phyloP scores from a whole-genome alignment of 345 rosid species.

The Balakata baccata region DNA sequence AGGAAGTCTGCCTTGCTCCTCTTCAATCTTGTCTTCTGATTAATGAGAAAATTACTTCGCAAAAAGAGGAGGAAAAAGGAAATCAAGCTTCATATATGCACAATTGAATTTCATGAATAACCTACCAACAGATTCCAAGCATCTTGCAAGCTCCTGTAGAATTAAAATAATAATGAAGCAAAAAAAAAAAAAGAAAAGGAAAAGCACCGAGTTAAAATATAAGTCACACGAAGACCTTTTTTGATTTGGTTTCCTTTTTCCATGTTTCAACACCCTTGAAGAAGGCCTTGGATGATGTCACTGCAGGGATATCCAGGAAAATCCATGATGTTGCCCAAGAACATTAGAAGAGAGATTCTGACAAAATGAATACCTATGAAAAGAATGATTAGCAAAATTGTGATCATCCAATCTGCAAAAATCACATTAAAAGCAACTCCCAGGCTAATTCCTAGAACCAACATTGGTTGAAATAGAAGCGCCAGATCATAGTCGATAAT shows the following conservation, averaged over 20 bases:
- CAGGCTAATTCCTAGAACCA: slow-evolving; percentile 75
- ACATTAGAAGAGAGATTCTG: neutral
- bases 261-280: slow-evolving; percentile 46
- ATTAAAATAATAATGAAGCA: neutral
- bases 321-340: slow-evolving; percentile 7
- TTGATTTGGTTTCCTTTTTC: slow-evolving; percentile 46
- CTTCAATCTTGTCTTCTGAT: slow-evolving; percentile 27
- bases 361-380: slow-evolving; percentile 47
- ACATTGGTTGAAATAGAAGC: slow-evolving; percentile 78
- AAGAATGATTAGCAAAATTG: slow-evolving; percentile 74
- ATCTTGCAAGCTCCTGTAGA: slow-evolving; percentile 38
- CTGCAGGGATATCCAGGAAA: slow-evolving; percentile 15
- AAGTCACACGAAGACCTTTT: slow-evolving; percentile 23
- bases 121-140: slow-evolving; percentile 32
- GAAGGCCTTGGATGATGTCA: slow-evolving; percentile 46
- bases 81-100: neutral
- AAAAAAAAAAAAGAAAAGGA: neutral
- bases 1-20: slow-evolving; percentile 31
- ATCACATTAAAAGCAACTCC: slow-evolving; percentile 74
- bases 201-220: neutral
- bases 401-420: slow-evolving; percentile 86
- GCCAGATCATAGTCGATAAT: slow-evolving; percentile 83
- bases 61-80: too few relatives aligned
- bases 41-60: slow-evolving; percentile 1
- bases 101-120: slow-evolving; percentile 3